phyloP scores from a whole-genome alignment of 805 yeast genomes.

The Myxozyma neotropica region DNA sequence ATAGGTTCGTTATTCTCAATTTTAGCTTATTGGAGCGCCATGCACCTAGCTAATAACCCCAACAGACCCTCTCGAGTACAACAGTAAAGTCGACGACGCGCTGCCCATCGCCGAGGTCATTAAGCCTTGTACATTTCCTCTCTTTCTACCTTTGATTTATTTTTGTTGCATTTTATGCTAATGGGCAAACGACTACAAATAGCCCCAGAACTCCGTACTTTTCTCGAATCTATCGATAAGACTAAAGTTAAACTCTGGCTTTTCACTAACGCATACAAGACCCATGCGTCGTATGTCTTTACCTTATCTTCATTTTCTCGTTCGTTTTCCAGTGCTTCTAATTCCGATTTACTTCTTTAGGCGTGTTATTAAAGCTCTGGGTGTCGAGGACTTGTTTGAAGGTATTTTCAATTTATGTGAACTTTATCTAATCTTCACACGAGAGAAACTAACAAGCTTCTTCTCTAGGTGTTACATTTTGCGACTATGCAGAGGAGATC shows the following conservation, averaged over 20 bases:
- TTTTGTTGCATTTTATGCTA: background rate
- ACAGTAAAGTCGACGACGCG: constrained; percentile 86
- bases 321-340: background rate
- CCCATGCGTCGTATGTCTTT: constrained; percentile 62
- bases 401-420: constrained; percentile 50
- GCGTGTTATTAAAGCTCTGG: constrained; percentile 75
- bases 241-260: constrained; percentile 78
- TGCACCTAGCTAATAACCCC: constrained; percentile 37
- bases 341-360: too few relatives aligned
- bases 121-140: constrained; percentile 49
- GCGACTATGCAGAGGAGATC: constrained; percentile 70
- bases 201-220: constrained; percentile 41
- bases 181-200: constrained; percentile 45
- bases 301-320: background rate
- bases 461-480: constrained; percentile 62
- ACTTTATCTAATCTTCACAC: background rate
- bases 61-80: constrained; percentile 82
- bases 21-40: too few relatives aligned
- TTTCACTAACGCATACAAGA: constrained; percentile 91
- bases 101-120: constrained; percentile 81
- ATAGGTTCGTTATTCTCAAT: constrained; percentile 46
- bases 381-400: constrained; percentile 90
- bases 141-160: background rate
- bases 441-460: background rate
- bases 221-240: constrained; percentile 44